Conservation (phyloP, 768 basidiomycete genomes). For the Mycena haematopus region DNA sequence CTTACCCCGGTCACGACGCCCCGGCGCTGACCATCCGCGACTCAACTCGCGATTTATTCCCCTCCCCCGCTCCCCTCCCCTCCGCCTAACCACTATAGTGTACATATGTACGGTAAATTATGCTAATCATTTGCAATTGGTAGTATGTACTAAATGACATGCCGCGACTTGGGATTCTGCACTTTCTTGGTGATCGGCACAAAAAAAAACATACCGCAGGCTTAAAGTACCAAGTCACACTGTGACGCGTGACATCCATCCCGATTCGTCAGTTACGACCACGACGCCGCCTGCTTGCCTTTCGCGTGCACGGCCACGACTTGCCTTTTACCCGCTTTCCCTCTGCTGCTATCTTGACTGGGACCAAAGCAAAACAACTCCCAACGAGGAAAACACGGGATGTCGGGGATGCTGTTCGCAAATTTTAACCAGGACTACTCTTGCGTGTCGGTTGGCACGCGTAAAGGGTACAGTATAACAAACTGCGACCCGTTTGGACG, state of each 20-base stretch:
- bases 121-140: no score
- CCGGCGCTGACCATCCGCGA: no score
- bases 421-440: constrained; percentile 99
- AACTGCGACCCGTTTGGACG: constrained; percentile 98
- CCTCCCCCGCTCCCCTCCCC: background rate
- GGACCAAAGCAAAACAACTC: background rate
- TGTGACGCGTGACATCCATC: no score
- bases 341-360: background rate
- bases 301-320: background rate
- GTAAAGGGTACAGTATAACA: constrained; percentile 95
- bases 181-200: no score
- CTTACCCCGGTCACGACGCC: no score
- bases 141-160: no score
- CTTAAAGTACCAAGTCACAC: no score
- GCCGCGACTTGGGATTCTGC: no score
- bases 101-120: no score
- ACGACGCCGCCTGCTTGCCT: background rate
- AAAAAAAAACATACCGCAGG: no score
- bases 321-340: background rate
- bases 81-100: background rate
- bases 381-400: background rate
- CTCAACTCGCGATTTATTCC: constrained; percentile 51
- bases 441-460: constrained; percentile 92
- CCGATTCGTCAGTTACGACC: background rate
- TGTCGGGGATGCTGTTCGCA: constrained; percentile 68